Percentiles rank a stretch among this genome's conserved stretches.
Conservation (phyloP, 495 filamentous ascomycete species). For the Staphylotrichum tortipilum region DNA sequence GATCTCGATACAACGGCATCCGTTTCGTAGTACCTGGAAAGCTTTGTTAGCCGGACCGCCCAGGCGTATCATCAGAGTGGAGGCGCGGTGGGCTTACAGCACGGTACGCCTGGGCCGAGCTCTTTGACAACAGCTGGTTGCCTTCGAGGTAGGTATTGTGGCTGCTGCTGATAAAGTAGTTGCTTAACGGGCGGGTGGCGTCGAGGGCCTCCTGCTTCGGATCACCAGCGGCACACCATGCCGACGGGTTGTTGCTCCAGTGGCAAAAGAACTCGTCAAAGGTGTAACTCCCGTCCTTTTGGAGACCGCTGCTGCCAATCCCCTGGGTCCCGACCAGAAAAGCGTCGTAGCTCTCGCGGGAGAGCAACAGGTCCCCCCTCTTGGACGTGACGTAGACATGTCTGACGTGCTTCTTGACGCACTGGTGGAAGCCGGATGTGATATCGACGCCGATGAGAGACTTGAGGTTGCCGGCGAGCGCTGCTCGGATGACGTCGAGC, state of each 20-base stretch:
- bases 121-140: slow-evolving; percentile 73
- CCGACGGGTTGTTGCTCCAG: slow-evolving; percentile 28
- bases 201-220: slow-evolving; percentile 20
- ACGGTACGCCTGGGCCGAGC: slow-evolving; percentile 72
- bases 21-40: slow-evolving; percentile 50
- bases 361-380: slow-evolving; percentile 19
- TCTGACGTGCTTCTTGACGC: slow-evolving; percentile 28
- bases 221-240: slow-evolving; percentile 27
- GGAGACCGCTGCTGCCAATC: slow-evolving; percentile 16
- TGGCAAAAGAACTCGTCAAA: slow-evolving; percentile 37
- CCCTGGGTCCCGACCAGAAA: slow-evolving; percentile 36
- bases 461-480: slow-evolving; percentile 13
- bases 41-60: slow-evolving; percentile 8
- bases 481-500: slow-evolving; percentile 12
- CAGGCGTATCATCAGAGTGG: background rate
- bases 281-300: slow-evolving; percentile 16
- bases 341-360: slow-evolving; percentile 24
- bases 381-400: slow-evolving; percentile 28
- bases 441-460: slow-evolving; percentile 5
- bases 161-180: slow-evolving; percentile 85
- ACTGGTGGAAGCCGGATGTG: slow-evolving; percentile 15
- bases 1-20: slow-evolving; percentile 89
- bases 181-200: slow-evolving; percentile 54
- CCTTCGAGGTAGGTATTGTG: slow-evolving; percentile 83
- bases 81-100: slow-evolving; percentile 45